Conservation (phyloP, 257 asterid genomes). For the Capsicum chinense region DNA sequence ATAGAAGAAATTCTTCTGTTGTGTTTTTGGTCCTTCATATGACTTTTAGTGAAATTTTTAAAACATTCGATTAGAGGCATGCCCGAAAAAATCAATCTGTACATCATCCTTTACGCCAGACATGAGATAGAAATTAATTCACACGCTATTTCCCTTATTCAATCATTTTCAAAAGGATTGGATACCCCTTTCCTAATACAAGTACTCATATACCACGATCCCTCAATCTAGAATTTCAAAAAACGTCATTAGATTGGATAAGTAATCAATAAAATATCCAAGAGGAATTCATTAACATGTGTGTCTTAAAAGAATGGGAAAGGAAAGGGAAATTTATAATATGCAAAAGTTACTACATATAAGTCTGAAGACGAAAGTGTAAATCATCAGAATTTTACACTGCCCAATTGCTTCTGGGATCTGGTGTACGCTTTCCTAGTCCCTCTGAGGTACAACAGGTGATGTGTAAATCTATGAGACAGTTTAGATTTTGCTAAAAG, state of each 20-base stretch:
- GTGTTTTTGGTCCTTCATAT: conserved; percentile 3
- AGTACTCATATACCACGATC: background rate
- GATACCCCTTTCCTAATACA: background rate
- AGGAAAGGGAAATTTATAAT: background rate
- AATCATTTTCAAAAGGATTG: background rate
- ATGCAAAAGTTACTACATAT: background rate
- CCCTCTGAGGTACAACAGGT: background rate
- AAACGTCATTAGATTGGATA: background rate
- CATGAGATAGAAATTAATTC: background rate
- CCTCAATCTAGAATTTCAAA: background rate
- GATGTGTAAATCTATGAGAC: background rate
- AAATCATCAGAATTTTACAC: background rate
- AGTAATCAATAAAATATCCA: background rate
- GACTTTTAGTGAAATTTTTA: background rate
- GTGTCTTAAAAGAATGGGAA: background rate
- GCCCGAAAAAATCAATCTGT: background rate
- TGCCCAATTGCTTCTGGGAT: background rate
- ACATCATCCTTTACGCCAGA: background rate
- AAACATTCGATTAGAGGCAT: background rate
- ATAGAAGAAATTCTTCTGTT: conserved; percentile 18
- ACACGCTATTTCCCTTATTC: background rate
- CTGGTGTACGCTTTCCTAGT: background rate
- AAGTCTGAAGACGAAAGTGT: background rate
- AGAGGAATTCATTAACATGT: background rate
- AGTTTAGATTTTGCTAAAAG: background rate